phyloP scores from a whole-genome alignment of 2,329 filamentous ascomycete species.

The Ophiostoma populinum region DNA sequence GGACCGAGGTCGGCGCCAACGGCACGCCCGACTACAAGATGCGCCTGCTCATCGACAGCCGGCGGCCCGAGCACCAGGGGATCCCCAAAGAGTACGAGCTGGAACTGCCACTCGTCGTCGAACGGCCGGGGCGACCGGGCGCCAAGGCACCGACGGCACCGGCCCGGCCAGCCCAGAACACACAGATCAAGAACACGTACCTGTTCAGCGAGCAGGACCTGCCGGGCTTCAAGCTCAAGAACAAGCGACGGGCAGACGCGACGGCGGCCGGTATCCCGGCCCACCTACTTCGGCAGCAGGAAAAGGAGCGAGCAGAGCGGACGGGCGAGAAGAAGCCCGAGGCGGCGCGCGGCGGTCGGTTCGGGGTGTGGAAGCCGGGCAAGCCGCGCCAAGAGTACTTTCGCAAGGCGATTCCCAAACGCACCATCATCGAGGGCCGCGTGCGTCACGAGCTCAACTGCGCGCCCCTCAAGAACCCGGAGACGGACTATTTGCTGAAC shows the following conservation, averaged over 20 bases:
- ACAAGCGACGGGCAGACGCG: slow-evolving; percentile 36
- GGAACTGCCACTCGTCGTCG: slow-evolving; percentile 40
- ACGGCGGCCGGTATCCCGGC: slow-evolving; percentile 41
- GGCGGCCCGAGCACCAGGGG: slow-evolving; percentile 48
- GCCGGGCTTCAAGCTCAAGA: slow-evolving; percentile 51
- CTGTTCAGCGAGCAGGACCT: slow-evolving; percentile 90
- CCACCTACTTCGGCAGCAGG: slow-evolving; percentile 34
- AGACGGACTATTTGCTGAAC: slow-evolving; percentile 45
- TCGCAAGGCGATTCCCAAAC: slow-evolving; percentile 61
- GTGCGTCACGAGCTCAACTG: slow-evolving; percentile 63
- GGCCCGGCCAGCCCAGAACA: slow-evolving; percentile 16
- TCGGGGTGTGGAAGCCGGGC: too few species aligned
- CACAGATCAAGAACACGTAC: slow-evolving; percentile 65
- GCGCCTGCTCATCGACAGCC: slow-evolving; percentile 50
- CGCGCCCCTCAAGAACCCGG: slow-evolving; percentile 53
- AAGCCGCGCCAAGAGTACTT: slow-evolving; percentile 36
- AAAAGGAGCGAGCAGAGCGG: too few species aligned
- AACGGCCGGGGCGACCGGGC: slow-evolving; percentile 9
- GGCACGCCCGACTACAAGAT: slow-evolving; percentile 30
- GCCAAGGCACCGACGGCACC: background rate
- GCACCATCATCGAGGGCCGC: slow-evolving; percentile 57
- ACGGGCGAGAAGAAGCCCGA: slow-evolving; percentile 16
- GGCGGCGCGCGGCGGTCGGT: too few species aligned
- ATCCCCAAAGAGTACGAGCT: slow-evolving; percentile 84
- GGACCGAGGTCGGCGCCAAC: slow-evolving; percentile 35